Evolutionary conservation across 106 monocot species (phyloP).

Genomic region (Apostasia ramifera): DNA sequence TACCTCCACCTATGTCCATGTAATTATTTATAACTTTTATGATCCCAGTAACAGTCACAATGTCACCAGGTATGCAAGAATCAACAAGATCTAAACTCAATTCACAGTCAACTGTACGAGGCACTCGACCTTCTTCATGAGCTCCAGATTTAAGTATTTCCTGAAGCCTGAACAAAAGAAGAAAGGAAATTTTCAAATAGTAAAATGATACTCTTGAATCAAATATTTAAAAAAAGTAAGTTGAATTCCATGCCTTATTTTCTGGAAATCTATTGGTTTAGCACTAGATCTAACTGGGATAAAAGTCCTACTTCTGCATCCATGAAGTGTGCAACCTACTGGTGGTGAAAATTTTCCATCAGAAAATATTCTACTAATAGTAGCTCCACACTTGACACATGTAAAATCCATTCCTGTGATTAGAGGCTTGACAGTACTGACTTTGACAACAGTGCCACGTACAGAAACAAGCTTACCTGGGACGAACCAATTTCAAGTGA

Average conservation of each 20-base stretch:
- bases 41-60: slow-evolving; percentile 85
- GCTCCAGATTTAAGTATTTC: slow-evolving; percentile 65
- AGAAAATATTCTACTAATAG: slow-evolving; percentile 44
- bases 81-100: slow-evolving; percentile 94
- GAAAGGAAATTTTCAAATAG: slow-evolving; percentile 3
- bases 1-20: slow-evolving; percentile 98
- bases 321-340: slow-evolving; percentile 47
- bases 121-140: slow-evolving; percentile 95
- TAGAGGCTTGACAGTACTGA: slow-evolving; percentile 78
- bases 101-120: slow-evolving; percentile 96
- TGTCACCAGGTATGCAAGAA: slow-evolving; percentile 97
- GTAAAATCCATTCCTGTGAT: slow-evolving; percentile 65
- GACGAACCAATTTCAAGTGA: slow-evolving; percentile 1
- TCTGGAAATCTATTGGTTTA: slow-evolving; percentile 90
- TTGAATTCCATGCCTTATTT: slow-evolving; percentile 58
- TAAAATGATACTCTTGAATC: not conserved
- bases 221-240: not conserved
- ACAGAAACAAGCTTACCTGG: slow-evolving; percentile 90
- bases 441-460: slow-evolving; percentile 84
- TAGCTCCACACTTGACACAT: slow-evolving; percentile 65
- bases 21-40: slow-evolving; percentile 97
- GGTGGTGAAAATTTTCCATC: slow-evolving; percentile 97
- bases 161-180: slow-evolving; percentile 52
- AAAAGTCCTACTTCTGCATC: slow-evolving; percentile 86
- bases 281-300: slow-evolving; percentile 74